Evolutionary conservation across 306 rosid genomes (phyloP).

Genomic region (Cicer chorassanicum): DNA sequence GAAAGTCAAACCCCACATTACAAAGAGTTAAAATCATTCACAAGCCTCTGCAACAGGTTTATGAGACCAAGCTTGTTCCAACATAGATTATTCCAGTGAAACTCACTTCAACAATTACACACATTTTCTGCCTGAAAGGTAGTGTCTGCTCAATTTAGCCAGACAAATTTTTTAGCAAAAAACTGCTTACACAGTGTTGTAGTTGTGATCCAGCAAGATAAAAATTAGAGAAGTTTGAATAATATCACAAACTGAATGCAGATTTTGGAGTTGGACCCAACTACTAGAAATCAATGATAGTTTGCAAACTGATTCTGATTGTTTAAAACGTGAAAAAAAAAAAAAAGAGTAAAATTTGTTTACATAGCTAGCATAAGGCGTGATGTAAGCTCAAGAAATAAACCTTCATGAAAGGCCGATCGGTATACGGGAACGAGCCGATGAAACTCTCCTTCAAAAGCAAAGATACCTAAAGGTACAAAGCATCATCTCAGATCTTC

Average conservation of each 20-base stretch:
- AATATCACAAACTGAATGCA: conserved; percentile 14
- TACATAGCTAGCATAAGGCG: conserved; percentile 12
- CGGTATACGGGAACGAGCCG: conserved; percentile 83
- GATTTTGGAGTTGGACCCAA: conserved; percentile 21
- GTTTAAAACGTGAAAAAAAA: background rate
- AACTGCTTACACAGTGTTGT: background rate
- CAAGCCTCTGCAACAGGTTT: conserved; percentile 12
- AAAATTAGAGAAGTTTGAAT: conserved; percentile 16
- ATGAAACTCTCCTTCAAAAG: conserved; percentile 98
- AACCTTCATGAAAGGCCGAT: conserved; percentile 95
- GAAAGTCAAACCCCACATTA: conserved; percentile 16
- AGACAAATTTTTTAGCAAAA: background rate
- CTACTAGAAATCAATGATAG: conserved; percentile 19
- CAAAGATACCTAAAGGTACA: conserved; percentile 76
- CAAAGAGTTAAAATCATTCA: background rate
- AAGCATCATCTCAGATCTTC: conserved; percentile 42
- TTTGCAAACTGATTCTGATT: conserved; percentile 24
- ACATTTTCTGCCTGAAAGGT: conserved; percentile 22
- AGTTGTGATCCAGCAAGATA: conserved; percentile 16
- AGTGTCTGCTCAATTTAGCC: conserved; percentile 13
- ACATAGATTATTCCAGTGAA: conserved; percentile 8
- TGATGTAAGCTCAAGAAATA: conserved; percentile 45
- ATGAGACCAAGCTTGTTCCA: conserved; percentile 12
- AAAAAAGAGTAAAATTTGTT: background rate
- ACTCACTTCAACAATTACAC: conserved; percentile 19